Conservation (phyloP, 208 protist species). For the Trypanosoma conorhini region DNA sequence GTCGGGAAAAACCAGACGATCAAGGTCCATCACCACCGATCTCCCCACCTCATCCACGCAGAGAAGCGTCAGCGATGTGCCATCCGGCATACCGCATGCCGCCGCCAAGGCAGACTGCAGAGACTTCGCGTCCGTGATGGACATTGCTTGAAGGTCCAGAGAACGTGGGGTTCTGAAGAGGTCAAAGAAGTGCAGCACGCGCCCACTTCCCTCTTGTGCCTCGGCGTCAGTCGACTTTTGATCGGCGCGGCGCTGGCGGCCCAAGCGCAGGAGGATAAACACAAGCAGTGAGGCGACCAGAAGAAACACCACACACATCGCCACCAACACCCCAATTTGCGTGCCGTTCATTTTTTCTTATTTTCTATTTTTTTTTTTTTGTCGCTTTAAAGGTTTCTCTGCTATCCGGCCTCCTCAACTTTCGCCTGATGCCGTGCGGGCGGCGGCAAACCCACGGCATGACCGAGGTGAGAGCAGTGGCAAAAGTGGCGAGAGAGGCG, state of each 20-base stretch:
- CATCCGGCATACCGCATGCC: slow-evolving; percentile 27
- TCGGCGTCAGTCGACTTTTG: slow-evolving; percentile 1
- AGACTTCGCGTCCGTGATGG: slow-evolving; percentile 25
- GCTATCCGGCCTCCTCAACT: too few species aligned
- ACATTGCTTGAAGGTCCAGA: slow-evolving; percentile 42
- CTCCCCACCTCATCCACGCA: slow-evolving; percentile 30
- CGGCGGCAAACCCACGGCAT: background rate
- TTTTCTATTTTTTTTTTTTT: background rate
- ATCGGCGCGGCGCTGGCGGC: slow-evolving; percentile 3
- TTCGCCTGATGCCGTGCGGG: background rate
- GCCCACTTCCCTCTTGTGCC: slow-evolving; percentile 9
- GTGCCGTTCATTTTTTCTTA: slow-evolving; percentile 10
- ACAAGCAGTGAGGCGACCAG: slow-evolving; percentile 32
- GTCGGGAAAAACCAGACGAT: slow-evolving; percentile 52
- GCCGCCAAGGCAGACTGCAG: slow-evolving; percentile 29
- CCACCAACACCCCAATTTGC: slow-evolving; percentile 53
- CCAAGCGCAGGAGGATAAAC: slow-evolving; percentile 43
- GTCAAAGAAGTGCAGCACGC: slow-evolving; percentile 60
- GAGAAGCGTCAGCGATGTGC: slow-evolving; percentile 30
- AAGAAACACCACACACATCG: slow-evolving; percentile 60
- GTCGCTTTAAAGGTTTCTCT: background rate
- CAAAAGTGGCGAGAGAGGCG: background rate
- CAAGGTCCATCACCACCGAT: slow-evolving; percentile 55
- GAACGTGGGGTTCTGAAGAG: slow-evolving; percentile 30
- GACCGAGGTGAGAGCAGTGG: background rate